phyloP scores from a whole-genome alignment of 495 filamentous ascomycete genomes.

The Penicillium lividum region DNA sequence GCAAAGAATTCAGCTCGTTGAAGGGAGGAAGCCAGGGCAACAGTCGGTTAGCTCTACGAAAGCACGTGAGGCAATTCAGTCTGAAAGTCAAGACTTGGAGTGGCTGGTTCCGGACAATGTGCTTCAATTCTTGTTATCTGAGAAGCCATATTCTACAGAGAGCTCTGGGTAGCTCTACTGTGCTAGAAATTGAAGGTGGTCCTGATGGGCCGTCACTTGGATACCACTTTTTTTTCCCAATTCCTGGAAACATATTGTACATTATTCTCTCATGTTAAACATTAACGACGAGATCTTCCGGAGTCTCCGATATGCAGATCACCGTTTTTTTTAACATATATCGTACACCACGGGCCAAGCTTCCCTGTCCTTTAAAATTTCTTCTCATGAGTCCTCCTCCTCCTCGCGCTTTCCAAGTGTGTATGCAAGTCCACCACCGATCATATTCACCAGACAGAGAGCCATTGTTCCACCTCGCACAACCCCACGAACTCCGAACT shows the following conservation, averaged over 20 bases:
- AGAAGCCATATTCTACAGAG: constrained; percentile 35
- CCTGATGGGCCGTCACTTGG: not conserved
- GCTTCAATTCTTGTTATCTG: constrained; percentile 53
- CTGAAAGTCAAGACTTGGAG: constrained; percentile 56
- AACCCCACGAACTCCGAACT: constrained; percentile 66
- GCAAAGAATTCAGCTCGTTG: constrained; percentile 66
- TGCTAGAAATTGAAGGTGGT: not conserved
- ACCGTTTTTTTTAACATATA: constrained; percentile 8
- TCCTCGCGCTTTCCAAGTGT: constrained; percentile 57
- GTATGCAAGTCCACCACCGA: constrained; percentile 72
- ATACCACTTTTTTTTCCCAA: not conserved
- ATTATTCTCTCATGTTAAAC: not conserved
- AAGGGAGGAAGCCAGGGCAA: constrained; percentile 55
- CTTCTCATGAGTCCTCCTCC: constrained; percentile 40
- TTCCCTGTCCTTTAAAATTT: not conserved
- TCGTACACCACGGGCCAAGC: constrained; percentile 21
- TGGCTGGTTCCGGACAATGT: constrained; percentile 66
- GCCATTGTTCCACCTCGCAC: constrained; percentile 73
- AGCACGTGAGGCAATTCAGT: constrained; percentile 64
- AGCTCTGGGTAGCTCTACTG: constrained; percentile 2
- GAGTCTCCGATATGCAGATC: not conserved
- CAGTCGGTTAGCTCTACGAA: constrained; percentile 74
- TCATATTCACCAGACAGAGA: constrained; percentile 66
- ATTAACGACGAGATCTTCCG: not conserved
- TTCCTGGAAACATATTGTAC: not conserved